Conservation (phyloP, 257 asterid genomes). For the Dorcoceras hygrometricum region DNA sequence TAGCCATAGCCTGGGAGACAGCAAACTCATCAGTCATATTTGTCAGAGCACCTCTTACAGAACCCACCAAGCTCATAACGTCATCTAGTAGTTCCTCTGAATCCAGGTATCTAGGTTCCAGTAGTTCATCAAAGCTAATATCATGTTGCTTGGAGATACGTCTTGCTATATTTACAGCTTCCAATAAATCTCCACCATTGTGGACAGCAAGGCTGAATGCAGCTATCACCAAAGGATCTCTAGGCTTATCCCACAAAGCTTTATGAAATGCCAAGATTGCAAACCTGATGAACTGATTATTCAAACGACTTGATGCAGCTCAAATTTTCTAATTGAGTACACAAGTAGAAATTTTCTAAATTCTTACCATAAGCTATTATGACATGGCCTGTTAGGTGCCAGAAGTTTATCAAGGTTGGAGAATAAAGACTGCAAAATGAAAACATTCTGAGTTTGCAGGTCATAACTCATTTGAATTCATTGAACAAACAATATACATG, state of each 20-base stretch:
- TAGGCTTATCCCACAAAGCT: slow-evolving; percentile 68
- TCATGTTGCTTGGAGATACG: slow-evolving; percentile 54
- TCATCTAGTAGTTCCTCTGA: slow-evolving; percentile 35
- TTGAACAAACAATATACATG: slow-evolving; percentile 3
- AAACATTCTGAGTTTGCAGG: slow-evolving; percentile 19
- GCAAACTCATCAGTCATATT: slow-evolving; percentile 59
- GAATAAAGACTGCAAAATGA: slow-evolving; percentile 62
- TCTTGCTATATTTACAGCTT: slow-evolving; percentile 63
- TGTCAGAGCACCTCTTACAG: slow-evolving; percentile 47
- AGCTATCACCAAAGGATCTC: slow-evolving; percentile 72
- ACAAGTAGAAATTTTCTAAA: background rate
- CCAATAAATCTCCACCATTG: slow-evolving; percentile 73
- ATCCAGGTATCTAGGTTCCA: slow-evolving; percentile 41
- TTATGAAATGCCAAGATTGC: slow-evolving; percentile 80
- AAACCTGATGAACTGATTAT: slow-evolving; percentile 46
- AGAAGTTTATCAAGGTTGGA: slow-evolving; percentile 74
- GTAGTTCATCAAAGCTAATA: slow-evolving; percentile 51
- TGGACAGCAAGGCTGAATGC: slow-evolving; percentile 72
- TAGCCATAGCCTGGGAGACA: slow-evolving; percentile 84
- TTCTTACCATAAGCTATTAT: slow-evolving; percentile 80
- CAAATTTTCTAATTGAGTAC: slow-evolving; percentile 13
- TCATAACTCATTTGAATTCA: background rate
- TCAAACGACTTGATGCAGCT: background rate
- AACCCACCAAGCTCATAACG: slow-evolving; percentile 53
- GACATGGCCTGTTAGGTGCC: slow-evolving; percentile 90